Conservation (phyloP, 225 moss, liverwort and hornwort species). For the Neckera pumila region DNA sequence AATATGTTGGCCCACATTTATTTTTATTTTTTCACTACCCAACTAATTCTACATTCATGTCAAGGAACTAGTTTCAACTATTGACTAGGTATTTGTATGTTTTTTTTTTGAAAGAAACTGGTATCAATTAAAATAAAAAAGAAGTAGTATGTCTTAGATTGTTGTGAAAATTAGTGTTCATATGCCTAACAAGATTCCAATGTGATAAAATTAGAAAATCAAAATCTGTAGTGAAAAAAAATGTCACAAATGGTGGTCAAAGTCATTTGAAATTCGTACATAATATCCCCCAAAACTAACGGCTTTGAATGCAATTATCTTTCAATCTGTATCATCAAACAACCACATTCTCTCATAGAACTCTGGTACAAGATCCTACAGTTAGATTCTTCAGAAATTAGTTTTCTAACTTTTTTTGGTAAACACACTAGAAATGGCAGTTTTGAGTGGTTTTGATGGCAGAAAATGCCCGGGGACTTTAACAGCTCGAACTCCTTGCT, state of each 20-base stretch:
- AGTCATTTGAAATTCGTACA: fast-evolving
- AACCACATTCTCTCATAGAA: background rate
- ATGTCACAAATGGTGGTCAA: background rate
- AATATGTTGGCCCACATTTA: too few relatives aligned
- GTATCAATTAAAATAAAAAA: too few relatives aligned
- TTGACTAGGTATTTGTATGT: too few relatives aligned
- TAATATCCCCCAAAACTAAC: too few relatives aligned
- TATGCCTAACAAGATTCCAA: background rate
- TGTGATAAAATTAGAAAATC: background rate
- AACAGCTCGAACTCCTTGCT: too few relatives aligned
- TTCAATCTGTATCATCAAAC: background rate
- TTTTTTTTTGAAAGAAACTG: too few relatives aligned
- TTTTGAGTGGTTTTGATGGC: background rate
- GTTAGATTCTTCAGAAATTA: background rate
- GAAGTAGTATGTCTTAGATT: too few relatives aligned
- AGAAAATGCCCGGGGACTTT: background rate
- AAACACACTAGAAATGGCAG: background rate
- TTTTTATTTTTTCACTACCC: too few relatives aligned
- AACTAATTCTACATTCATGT: too few relatives aligned
- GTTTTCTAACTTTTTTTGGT: background rate
- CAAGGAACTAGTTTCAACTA: too few relatives aligned
- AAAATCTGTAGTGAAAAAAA: background rate
- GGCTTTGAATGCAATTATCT: background rate
- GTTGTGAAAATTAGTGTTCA: too few relatives aligned
- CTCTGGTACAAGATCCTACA: background rate